These are phyloP conservation scores for Beauveria bassiana DNA, from an alignment of 2,329 filamentous ascomycete species.

Conservation along the genomic window DNA sequence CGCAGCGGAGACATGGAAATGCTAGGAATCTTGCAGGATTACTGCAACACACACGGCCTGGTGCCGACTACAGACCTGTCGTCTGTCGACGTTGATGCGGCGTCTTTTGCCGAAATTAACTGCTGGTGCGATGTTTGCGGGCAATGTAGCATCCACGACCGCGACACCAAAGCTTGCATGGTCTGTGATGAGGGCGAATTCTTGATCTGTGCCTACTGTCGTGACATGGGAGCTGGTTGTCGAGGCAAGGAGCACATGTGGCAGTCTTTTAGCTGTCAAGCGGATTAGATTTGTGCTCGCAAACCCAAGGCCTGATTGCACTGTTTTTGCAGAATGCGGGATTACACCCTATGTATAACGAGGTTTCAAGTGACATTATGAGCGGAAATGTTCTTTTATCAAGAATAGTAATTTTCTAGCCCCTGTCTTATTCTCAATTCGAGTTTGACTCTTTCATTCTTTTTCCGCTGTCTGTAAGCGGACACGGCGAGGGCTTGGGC, in stretches of 20 bases:
- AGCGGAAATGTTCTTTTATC: too few species aligned
- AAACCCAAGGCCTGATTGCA: too few species aligned
- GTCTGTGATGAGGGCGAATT: constrained; percentile 14
- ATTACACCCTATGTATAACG: too few species aligned
- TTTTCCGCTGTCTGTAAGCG: background rate
- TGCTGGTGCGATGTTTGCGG: constrained; percentile 15
- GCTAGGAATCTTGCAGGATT: background rate
- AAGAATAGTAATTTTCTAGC: too few species aligned
- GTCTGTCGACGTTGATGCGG: background rate
- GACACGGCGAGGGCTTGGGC: background rate
- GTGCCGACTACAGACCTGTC: background rate
- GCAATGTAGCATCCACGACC: constrained; percentile 5
- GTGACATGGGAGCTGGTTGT: background rate
- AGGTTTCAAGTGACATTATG: too few species aligned
- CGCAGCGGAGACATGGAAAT: background rate
- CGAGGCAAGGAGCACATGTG: constrained; percentile 1
- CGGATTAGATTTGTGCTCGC: background rate
- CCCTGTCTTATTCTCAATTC: background rate
- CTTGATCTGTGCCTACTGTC: constrained; percentile 12
- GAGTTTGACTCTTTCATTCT: background rate
- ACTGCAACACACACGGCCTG: background rate
- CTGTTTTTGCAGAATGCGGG: too few species aligned
- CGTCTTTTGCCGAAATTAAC: background rate
- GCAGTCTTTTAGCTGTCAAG: background rate
- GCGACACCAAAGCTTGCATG: constrained; percentile 4